phyloP scores from a whole-genome alignment of 495 filamentous ascomycete genomes.

The Cudoniella acicularis region DNA sequence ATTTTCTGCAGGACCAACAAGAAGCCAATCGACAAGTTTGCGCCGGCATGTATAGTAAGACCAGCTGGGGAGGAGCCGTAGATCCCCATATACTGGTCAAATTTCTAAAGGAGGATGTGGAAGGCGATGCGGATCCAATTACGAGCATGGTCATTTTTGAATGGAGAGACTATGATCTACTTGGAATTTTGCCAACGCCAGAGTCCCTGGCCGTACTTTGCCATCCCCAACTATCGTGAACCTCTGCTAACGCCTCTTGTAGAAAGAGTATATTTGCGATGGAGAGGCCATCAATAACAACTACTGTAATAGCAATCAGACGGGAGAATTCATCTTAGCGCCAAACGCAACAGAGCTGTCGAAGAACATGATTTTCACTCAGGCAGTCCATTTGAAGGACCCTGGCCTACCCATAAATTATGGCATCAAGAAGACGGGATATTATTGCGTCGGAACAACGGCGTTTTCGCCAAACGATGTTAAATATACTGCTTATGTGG shows the following conservation, averaged over 20 bases:
- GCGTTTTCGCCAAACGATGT: slow-evolving; percentile 51
- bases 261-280: slow-evolving; percentile 76
- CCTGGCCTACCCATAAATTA: slow-evolving; percentile 68
- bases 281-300: slow-evolving; percentile 58
- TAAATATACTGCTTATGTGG: slow-evolving; percentile 75
- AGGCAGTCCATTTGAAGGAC: slow-evolving; percentile 78
- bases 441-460: slow-evolving; percentile 88
- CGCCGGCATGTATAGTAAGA: slow-evolving; percentile 94
- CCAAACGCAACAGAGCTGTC: slow-evolving; percentile 67
- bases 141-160: slow-evolving; percentile 91
- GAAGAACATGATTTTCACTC: slow-evolving; percentile 65
- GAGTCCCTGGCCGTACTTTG: slow-evolving; percentile 30
- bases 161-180: slow-evolving; percentile 77
- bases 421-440: slow-evolving; percentile 80
- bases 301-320: slow-evolving; percentile 66
- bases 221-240: neutral
- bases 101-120: slow-evolving; percentile 60
- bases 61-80: slow-evolving; percentile 80
- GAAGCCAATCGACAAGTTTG: slow-evolving; percentile 81
- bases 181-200: slow-evolving; percentile 53
- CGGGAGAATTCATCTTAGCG: slow-evolving; percentile 82
- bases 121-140: slow-evolving; percentile 60
- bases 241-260: slow-evolving; percentile 13
- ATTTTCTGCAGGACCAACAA: slow-evolving; percentile 58
- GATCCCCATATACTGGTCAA: slow-evolving; percentile 87